Conservation (phyloP, 2,329 filamentous ascomycete genomes). For the Triangularia verruculosa region DNA sequence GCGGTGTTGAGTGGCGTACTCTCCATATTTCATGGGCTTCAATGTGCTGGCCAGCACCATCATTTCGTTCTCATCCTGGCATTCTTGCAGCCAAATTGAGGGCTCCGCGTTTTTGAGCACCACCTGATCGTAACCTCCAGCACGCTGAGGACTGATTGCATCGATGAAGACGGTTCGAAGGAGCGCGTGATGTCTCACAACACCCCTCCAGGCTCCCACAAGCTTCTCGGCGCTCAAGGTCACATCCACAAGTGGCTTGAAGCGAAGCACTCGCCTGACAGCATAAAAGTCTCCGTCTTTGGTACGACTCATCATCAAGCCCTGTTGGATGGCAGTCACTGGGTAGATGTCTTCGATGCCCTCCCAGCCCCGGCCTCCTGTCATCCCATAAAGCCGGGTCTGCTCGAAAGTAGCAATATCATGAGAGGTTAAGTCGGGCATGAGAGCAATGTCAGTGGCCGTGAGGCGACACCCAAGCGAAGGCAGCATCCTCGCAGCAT, state of each 20-base stretch:
- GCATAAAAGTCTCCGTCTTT: constrained; percentile 25
- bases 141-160: constrained; percentile 16
- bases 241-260: neutral
- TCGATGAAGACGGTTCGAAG: constrained; percentile 32
- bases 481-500: constrained; percentile 20
- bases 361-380: constrained; percentile 25
- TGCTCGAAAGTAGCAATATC: constrained; percentile 44
- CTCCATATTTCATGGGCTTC: constrained; percentile 30
- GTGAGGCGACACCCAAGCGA: constrained; percentile 6
- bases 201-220: constrained; percentile 25
- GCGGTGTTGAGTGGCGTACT: constrained; percentile 24
- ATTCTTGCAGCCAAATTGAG: constrained; percentile 8
- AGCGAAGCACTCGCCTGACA: constrained; percentile 20
- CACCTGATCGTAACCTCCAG: constrained; percentile 30
- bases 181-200: constrained; percentile 29
- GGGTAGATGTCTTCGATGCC: constrained; percentile 27
- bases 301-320: constrained; percentile 24
- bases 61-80: constrained; percentile 8
- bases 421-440: constrained; percentile 38
- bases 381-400: constrained; percentile 40
- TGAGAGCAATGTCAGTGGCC: constrained; percentile 22
- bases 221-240: constrained; percentile 9
- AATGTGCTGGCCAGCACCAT: constrained; percentile 34
- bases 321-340: constrained; percentile 27
- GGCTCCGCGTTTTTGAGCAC: constrained; percentile 26